Evolutionary conservation across 805 yeast species (phyloP).

Genomic region (Crinitomyces ghanaensis): DNA sequence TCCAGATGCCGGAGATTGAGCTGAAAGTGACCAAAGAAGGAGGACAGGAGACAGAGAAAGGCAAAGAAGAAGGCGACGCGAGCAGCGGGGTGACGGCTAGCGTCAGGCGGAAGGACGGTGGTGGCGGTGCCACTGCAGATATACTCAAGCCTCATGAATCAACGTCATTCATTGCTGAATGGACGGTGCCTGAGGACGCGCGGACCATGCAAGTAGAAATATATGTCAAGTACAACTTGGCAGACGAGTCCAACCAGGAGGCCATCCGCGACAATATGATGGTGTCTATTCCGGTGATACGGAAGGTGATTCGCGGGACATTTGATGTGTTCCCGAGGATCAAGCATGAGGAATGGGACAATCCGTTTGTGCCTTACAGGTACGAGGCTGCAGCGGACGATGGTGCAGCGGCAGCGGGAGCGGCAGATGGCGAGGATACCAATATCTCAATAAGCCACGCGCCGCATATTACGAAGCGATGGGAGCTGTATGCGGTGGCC

Average conservation of each 20-base stretch:
- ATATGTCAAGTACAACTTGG: slow-evolving; percentile 10
- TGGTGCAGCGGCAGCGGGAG: slow-evolving; percentile 4
- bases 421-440: slow-evolving; percentile 8
- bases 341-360: slow-evolving; percentile 28
- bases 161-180: slow-evolving; percentile 1
- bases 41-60: too few relatives aligned
- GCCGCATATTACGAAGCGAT: slow-evolving; percentile 24
- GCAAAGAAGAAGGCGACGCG: too few relatives aligned
- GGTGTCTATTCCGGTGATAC: slow-evolving; percentile 22
- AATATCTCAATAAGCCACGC: slow-evolving; percentile 10
- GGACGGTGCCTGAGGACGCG: slow-evolving; percentile 5
- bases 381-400: slow-evolving; percentile 5
- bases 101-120: too few relatives aligned
- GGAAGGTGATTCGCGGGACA: slow-evolving; percentile 27
- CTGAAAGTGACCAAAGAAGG: too few relatives aligned
- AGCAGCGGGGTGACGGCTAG: too few relatives aligned
- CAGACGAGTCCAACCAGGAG: slow-evolving; percentile 13
- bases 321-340: slow-evolving; percentile 27
- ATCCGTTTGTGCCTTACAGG: slow-evolving; percentile 22
- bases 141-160: background rate
- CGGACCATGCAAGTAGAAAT: slow-evolving; percentile 12
- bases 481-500: slow-evolving; percentile 24
- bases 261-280: slow-evolving; percentile 18
- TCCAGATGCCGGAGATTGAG: too few relatives aligned
- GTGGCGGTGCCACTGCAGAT: background rate